Evolutionary conservation across 148 eudicot genomes (phyloP), one percentile per base, ranked within the genome.

Genomic region (Cornus suecica): DNA sequence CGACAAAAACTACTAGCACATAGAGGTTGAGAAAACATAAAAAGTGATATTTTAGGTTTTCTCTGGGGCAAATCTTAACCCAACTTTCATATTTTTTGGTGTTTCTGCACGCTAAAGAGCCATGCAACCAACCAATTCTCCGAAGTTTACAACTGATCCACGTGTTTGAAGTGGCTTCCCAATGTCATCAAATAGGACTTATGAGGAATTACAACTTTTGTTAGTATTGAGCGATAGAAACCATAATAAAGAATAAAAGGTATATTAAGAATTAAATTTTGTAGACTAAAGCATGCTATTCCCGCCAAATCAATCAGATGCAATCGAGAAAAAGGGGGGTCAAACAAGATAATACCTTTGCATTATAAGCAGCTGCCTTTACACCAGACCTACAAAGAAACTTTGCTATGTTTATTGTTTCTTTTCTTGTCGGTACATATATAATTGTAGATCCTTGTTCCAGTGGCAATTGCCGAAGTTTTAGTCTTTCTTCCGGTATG

Each of bases 341-440:
- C n/a, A 22, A 56, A 18, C 18, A 4, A 56, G 22, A 16, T n/a
- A 73, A 72, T 80, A 92, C 98, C 93, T 68, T 78, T 24, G 98
- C 98, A 84, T 94, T 82, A 81, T 94, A 94, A 77, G 98, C 87
- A 69, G 90, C 97, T 72, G 98, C 97, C 81, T 82, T 94, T 74
- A 94, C 86, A 56, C 98, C 98, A 74, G 51, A 75, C 20, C 71
- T 78, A 74, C 81, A 83, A 70, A 94, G 90, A 80, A 86, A 92
- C 73, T 83, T 84, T 70, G 97, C 79, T 71, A 94, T 79, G 28
- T 80, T 76, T 77, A 85, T 34, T 25, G 98, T 92, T 82, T 90
- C 86, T 79, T 82, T 92, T 75, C 98, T 88, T 15, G 97, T 94
- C 37, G 97, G 95, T 34, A 81, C 92, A 83, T 94, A 94, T 41